These are phyloP conservation scores for Saccharomycopsis babjevae DNA, from an alignment of 805 yeast genomes.

Conservation along the genomic window DNA sequence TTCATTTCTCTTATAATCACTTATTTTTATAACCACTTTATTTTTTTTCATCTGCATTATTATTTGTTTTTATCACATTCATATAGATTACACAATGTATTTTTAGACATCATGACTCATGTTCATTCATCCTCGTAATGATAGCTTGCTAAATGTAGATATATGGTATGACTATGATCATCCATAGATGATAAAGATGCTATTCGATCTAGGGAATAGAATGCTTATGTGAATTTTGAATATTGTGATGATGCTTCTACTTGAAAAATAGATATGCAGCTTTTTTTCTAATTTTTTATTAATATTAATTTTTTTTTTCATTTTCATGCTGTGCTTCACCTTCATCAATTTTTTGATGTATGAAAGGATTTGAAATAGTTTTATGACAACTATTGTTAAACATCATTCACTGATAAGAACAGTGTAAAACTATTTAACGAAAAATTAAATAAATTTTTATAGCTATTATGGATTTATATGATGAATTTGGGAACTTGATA, in stretches of 20 bases:
- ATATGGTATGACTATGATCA: no score
- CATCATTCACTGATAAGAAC: neutral
- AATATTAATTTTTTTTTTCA: neutral
- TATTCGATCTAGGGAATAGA: no score
- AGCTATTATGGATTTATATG: slow-evolving; percentile 51
- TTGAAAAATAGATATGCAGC: neutral
- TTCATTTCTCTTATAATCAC: neutral
- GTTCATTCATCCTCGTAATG: neutral
- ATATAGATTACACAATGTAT: neutral
- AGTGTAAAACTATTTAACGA: neutral
- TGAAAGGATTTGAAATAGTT: neutral
- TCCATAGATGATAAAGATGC: no score
- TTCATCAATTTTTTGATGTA: neutral
- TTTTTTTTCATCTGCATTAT: neutral
- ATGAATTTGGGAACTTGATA: slow-evolving; percentile 70
- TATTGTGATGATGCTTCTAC: no score
- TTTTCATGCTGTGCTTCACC: neutral
- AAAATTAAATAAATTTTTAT: neutral
- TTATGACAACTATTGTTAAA: neutral
- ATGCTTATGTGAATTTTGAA: no score
- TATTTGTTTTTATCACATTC: neutral
- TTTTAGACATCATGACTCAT: neutral
- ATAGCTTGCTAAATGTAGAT: neutral
- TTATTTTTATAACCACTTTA: neutral
- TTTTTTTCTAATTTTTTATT: neutral